Evolutionary conservation across 1,284 basidiomycete species (phyloP), one percentile per base, ranked within the genome.

Genomic region (Nidula niveotomentosa): DNA sequence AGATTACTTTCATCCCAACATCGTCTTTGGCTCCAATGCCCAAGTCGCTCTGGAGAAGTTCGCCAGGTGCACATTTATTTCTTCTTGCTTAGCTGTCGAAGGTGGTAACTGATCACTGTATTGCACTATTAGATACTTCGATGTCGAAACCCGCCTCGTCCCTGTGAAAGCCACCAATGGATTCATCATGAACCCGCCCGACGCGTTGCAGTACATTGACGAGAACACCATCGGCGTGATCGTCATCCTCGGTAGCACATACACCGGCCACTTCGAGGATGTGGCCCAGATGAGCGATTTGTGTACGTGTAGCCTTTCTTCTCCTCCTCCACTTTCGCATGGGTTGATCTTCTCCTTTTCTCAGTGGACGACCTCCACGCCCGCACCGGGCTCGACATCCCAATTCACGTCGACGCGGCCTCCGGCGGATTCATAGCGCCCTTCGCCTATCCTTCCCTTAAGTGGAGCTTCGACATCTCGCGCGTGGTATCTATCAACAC

Each of bases 181-280:
- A 58, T 90, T 85, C 65, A 77, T 84, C 57, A 79, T 91, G 76
- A 75, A 81, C 60, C 81, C 88, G 5, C 76, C 84, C 58, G 80
- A 85, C 48, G 86, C 85, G 1, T 76, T 90, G 55, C 73, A 85
- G 55, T 83, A 75, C 59, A 82, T 90, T 48, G 88, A 91, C 63
- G 88, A 91, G 69, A 89, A 90, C 68, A 89, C 81, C 3, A 83
- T 83, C 53, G 79, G 80, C 15, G 76, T 85, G n/a, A 81, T 82
- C 57, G 77, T 84, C 51, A 86, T 85, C 60, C 60, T 81, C n/a
- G 79, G 79, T 30, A 75, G 73, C 53, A 91, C 88, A 18, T 90
- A 91, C 69, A 91, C 88, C 2, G 89, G 89, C 12, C 82, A 84
- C 57, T 91, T 87, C 65, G 90, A 91, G 67, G 73, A 83, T 55